Base-by-base conservation (phyloP, 495 filamentous ascomycete species). In the Neurospora tetraspora region DNA sequence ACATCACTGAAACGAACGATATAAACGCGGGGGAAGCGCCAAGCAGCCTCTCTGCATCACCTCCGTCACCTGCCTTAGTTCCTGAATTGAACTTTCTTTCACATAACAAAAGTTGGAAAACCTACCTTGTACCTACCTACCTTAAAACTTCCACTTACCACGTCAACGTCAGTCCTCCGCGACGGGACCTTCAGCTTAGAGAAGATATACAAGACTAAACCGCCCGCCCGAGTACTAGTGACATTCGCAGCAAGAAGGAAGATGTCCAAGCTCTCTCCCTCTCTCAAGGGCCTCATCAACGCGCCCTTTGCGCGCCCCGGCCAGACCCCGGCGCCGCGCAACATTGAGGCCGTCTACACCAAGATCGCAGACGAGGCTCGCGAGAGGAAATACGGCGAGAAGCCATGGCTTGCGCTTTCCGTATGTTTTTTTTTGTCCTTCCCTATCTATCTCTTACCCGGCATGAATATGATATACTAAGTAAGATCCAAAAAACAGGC, bases 261-360 rank as follows among this genome's bases (percentile, higher is more conserved):
- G 70, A 93, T 93, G 91, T 90, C 91, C 9, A 92, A 89, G 76
- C 83, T 94, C 16, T 91, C 91, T 10, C 81, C 84, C 0, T 78
- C 85, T 70, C 83, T 94, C 70, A 94, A 94, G 80, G 86, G 88
- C 42, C 86, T 94, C 72, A 92, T 94, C 80, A 91, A 90, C 78
- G 82, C 89, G 34, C 83, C 89, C 12, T 84, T 87, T 69, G 89
- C 92, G n/a, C 85, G 87, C 3, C 90, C 92, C 0, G 86, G 88
- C 78, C 90, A 88, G 12, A 83, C 89, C 7, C 89, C 90, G 2
- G 91, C 91, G 1, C 86, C 90, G 20, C 81, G 80, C 7, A 79
- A 87, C 42, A 91, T 92, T 73, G 75, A 80, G 37, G 83, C 88
- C 20, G 81, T 92, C 74, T 93, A 90, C 80, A 80, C 83, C 45